Evolutionary conservation across 2,329 filamentous ascomycete species (phyloP).

Genomic region (Amylocarpus encephaloides): DNA sequence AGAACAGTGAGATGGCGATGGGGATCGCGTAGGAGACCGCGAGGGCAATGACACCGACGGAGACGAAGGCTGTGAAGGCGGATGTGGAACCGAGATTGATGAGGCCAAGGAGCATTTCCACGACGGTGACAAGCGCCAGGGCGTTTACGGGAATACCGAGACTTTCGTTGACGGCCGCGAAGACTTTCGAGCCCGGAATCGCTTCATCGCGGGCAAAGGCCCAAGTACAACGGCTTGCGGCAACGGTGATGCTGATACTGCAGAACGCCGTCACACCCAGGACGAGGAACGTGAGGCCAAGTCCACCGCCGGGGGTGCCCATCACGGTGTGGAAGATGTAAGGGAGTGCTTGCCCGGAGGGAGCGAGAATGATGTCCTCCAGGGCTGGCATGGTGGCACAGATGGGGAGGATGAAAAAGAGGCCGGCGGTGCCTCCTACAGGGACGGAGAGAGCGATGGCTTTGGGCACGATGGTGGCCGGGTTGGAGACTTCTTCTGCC

Average conservation of each 20-base stretch:
- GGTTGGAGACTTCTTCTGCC: constrained; percentile 52
- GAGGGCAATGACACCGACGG: constrained; percentile 64
- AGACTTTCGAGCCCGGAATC: constrained; percentile 48
- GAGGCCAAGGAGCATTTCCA: constrained; percentile 62
- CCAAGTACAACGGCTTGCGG: constrained; percentile 56
- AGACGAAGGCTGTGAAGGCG: constrained; percentile 67
- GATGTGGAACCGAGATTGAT: constrained; percentile 63
- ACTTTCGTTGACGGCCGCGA: constrained; percentile 37
- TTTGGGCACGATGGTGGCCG: constrained; percentile 42
- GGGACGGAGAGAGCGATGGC: constrained; percentile 43
- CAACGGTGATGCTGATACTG: constrained; percentile 46
- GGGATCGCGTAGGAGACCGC: constrained; percentile 71
- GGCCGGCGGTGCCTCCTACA: constrained; percentile 41
- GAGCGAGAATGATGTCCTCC: constrained; percentile 39
- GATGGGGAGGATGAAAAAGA: constrained; percentile 47
- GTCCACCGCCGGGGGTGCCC: constrained; percentile 41
- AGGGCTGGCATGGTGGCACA: constrained; percentile 44
- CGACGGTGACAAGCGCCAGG: constrained; percentile 50
- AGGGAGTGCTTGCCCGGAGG: constrained; percentile 42
- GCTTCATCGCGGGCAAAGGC: constrained; percentile 64
- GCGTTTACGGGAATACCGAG: constrained; percentile 27
- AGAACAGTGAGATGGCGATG: constrained; percentile 60
- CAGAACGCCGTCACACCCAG: constrained; percentile 46
- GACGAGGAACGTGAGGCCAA: constrained; percentile 44
- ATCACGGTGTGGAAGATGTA: constrained; percentile 45